Percentiles rank a stretch among this genome's conserved stretches.
phyloP scores from a whole-genome alignment of 2,329 filamentous ascomycete species.

The Ustulina deusta region DNA sequence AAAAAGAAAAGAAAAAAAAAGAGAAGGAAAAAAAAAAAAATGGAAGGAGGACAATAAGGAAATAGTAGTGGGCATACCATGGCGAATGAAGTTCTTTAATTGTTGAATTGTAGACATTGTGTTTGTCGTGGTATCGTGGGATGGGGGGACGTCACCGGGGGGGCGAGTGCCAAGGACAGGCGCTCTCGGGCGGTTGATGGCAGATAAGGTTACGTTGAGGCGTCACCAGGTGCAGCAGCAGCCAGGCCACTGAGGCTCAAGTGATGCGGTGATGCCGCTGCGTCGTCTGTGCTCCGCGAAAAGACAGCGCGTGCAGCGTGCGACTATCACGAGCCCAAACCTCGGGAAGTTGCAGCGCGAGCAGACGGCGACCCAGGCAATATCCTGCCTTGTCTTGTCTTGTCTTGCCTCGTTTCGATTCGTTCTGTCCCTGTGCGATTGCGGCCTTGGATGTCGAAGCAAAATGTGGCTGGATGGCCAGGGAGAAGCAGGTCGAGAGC shows the following conservation, averaged over 20 bases:
- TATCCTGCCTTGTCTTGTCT: not conserved
- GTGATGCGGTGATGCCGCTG: constrained; percentile 16
- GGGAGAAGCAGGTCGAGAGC: not conserved
- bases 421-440: not conserved
- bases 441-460: constrained; percentile 7
- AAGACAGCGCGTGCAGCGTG: not conserved
- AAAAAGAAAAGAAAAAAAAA: constrained; percentile 23
- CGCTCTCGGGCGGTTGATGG: constrained; percentile 29
- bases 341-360: constrained; percentile 14
- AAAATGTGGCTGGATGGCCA: constrained; percentile 2
- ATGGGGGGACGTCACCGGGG: constrained; percentile 45
- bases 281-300: constrained; percentile 1
- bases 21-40: constrained; percentile 25
- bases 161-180: constrained; percentile 12
- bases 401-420: not conserved
- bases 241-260: constrained; percentile 32
- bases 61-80: constrained; percentile 67
- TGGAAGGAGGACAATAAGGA: constrained; percentile 46
- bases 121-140: not conserved
- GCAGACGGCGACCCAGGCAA: not conserved
- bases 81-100: constrained; percentile 97
- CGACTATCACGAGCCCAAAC: constrained; percentile 4
- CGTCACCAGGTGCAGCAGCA: constrained; percentile 33
- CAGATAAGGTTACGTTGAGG: constrained; percentile 32
- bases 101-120: constrained; percentile 85